phyloP scores from a whole-genome alignment of 2,329 filamentous ascomycete genomes.

The Didymella keratinophila region DNA sequence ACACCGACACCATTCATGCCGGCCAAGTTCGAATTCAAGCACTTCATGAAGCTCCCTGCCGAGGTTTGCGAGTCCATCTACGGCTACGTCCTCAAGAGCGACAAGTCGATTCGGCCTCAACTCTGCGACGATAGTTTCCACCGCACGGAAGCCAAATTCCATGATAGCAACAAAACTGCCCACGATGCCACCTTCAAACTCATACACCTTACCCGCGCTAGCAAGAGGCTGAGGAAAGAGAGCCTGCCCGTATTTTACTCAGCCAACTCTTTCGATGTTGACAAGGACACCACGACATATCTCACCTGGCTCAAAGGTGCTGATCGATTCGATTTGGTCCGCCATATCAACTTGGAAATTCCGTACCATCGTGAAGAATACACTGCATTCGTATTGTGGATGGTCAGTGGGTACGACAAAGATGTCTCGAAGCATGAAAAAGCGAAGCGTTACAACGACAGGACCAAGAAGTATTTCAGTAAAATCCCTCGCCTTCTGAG shows the following conservation, averaged over 20 bases:
- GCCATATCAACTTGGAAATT: not conserved
- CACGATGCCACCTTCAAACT: not conserved
- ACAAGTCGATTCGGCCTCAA: slow-evolving; percentile 1
- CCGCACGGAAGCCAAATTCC: not conserved
- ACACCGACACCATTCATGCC: not conserved
- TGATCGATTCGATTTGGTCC: not conserved
- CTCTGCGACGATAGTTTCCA: not conserved
- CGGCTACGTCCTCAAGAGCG: not conserved
- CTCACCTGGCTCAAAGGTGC: not conserved
- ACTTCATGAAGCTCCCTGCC: not conserved
- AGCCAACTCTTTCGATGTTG: not conserved
- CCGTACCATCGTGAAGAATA: not conserved
- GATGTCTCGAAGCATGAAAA: not conserved
- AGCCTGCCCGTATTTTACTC: slow-evolving; percentile 10
- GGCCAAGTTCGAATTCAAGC: not conserved
- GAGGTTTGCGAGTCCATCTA: not conserved
- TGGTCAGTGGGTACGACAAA: slow-evolving; percentile 1
- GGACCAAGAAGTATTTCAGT: not conserved
- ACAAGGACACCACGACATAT: slow-evolving; percentile 1
- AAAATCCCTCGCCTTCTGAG: not conserved
- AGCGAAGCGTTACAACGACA: too few species aligned
- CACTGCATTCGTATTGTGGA: slow-evolving; percentile 4
- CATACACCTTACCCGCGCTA: slow-evolving; percentile 1
- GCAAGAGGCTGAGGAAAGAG: not conserved
- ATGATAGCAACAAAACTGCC: slow-evolving; percentile 3